Evolutionary conservation across 2,329 filamentous ascomycete species (phyloP), one percentile per base, ranked within the genome.

Genomic region (Hymenoscyphus linearis): DNA sequence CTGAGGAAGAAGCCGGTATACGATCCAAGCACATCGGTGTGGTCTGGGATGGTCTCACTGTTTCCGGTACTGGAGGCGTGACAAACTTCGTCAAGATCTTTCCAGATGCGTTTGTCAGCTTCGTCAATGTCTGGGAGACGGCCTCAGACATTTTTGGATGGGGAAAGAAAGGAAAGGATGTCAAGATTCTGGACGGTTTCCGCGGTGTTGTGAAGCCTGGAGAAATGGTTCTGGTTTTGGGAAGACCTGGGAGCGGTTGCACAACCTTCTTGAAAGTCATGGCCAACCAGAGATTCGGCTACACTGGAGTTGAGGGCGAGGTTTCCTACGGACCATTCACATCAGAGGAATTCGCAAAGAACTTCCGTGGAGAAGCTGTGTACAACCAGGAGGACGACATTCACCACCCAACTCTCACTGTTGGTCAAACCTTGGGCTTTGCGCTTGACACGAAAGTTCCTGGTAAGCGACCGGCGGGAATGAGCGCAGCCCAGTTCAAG

Each of bases 311-410:
- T 14, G 76, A 81, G 1, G 91, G 91, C 13, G 86, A 95, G 2
- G 90, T 96, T 0, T 75, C 82, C 0, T 96, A 93, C 67, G 90
- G 91, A 0, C 87, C 86, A 0, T 92, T 91, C 72, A 82, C 85
- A 4, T 82, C 86, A 16, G 77, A 85, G 22, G 85, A 88, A 55
- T 93, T 96, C 68, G 76, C 76, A 66, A 83, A 88, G 70, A 79
- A 82, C 57, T 96, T 91, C 73, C 83, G 90, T 34, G 90, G 90
- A 57, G 90, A 96, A 76, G 87, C 89, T 0, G 87, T 93, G 4
- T 96, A 96, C 77, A 93, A 91, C 70, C 86, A 90, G 68, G 90
- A 93, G 73, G 91, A 96, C 66, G 92, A 96, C 68, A 81, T 93
- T 25, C 91, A 96, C 68, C 87, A 92, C 52, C 71, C 92, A 0